Percentiles rank a stretch among this genome's conserved stretches.
Evolutionary conservation across 345 rosid genomes (phyloP).

Genomic region (Brassica nigra): DNA sequence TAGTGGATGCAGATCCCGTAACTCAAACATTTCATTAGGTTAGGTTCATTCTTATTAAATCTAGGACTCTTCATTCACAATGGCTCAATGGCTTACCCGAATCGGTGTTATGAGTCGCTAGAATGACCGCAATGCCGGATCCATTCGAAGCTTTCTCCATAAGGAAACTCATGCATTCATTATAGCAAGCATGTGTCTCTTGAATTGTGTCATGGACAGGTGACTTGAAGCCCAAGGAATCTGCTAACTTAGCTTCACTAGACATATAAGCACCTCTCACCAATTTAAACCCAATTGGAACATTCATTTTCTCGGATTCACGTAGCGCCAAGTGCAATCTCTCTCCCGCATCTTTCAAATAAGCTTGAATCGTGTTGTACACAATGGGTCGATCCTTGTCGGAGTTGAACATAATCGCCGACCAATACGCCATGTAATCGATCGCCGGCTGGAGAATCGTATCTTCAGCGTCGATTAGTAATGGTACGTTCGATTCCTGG

Average conservation of each 20-base stretch:
- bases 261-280: constrained; percentile 96
- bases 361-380: constrained; percentile 75
- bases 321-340: constrained; percentile 53
- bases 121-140: constrained; percentile 51
- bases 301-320: constrained; percentile 59
- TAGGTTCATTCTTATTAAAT: background rate
- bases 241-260: constrained; percentile 61
- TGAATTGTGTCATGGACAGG: constrained; percentile 72
- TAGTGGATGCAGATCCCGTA: background rate
- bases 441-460: constrained; percentile 78
- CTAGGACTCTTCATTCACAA: background rate
- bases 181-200: constrained; percentile 73
- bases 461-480: constrained; percentile 80
- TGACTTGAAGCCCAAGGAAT: constrained; percentile 65
- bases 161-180: constrained; percentile 68
- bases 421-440: constrained; percentile 71
- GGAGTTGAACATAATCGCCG: constrained; percentile 54
- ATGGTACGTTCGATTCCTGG: constrained; percentile 51
- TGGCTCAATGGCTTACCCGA: constrained; percentile 50
- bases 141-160: constrained; percentile 59
- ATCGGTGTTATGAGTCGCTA: constrained; percentile 85
- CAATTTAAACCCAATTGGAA: constrained; percentile 73
- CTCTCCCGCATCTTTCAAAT: constrained; percentile 77
- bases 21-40: background rate
- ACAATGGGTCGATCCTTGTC: constrained; percentile 50